A percentile compares a stretch with the other conserved stretches of the same genome.
These are phyloP conservation scores for Tuctoria greenei DNA, from an alignment of 176 grass and related monocot genomes.

Conservation along the genomic window DNA sequence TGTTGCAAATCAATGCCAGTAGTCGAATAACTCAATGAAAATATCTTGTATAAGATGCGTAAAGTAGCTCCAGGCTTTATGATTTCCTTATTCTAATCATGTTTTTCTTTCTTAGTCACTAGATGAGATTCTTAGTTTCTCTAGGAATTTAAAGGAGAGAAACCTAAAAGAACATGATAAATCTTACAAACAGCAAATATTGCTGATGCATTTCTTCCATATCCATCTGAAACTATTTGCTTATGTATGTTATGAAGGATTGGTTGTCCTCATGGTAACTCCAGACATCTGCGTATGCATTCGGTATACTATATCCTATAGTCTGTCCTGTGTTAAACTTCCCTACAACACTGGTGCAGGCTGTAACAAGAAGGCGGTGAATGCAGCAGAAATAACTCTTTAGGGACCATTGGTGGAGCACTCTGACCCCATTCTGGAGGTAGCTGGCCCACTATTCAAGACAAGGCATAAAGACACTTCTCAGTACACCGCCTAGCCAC, in stretches of 20 bases:
- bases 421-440: slow-evolving; percentile 38
- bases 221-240: slow-evolving; percentile 25
- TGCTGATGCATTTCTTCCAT: slow-evolving; percentile 2
- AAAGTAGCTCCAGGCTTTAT: background rate
- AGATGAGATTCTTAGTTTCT: background rate
- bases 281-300: slow-evolving; percentile 34
- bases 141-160: background rate
- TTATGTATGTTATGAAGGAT: slow-evolving; percentile 5
- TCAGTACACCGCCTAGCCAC: slow-evolving; percentile 48
- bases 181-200: slow-evolving; percentile 10
- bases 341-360: slow-evolving; percentile 40
- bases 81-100: slow-evolving; percentile 2
- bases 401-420: slow-evolving; percentile 55
- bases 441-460: slow-evolving; percentile 60
- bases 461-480: slow-evolving; percentile 63
- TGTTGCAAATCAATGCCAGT: slow-evolving; percentile 3
- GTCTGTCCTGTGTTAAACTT: slow-evolving; percentile 47
- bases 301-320: slow-evolving; percentile 16
- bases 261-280: slow-evolving; percentile 4
- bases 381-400: slow-evolving; percentile 43
- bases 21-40: background rate
- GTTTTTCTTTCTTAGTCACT: slow-evolving; percentile 2
- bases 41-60: background rate
- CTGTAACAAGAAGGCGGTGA: slow-evolving; percentile 58
- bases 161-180: slow-evolving; percentile 12